Conservation (phyloP, 306 rosid genomes). For the Albizia julibrissin region DNA sequence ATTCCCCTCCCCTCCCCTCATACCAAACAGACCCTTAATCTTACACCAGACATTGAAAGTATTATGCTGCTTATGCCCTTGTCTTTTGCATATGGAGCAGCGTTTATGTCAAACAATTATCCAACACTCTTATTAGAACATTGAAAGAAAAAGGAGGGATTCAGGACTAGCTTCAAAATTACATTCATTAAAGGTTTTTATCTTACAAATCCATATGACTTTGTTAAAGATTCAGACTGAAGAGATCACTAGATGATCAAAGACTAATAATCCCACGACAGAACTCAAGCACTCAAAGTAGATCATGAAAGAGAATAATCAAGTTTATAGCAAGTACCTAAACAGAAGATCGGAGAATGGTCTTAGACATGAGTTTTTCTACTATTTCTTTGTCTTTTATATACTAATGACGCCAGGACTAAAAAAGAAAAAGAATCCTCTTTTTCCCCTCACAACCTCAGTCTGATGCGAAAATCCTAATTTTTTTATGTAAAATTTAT, state of each 20-base stretch:
- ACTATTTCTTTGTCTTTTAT: background rate
- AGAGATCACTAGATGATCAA: background rate
- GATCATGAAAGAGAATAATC: constrained; percentile 15
- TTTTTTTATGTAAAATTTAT: background rate
- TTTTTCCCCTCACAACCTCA: constrained; percentile 2
- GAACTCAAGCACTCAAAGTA: constrained; percentile 16
- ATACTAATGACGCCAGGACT: background rate
- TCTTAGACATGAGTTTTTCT: background rate
- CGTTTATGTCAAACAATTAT: background rate
- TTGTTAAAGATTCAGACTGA: constrained; percentile 10
- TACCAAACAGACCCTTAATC: too few relatives aligned
- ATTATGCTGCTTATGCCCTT: background rate
- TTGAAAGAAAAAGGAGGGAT: background rate
- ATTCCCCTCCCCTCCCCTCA: too few relatives aligned
- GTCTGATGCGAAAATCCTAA: constrained; percentile 11
- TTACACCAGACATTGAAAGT: constrained; percentile 4
- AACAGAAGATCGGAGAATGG: constrained; percentile 2
- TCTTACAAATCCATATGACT: constrained; percentile 2
- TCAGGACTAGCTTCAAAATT: background rate
- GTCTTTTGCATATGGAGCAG: background rate
- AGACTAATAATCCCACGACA: background rate
- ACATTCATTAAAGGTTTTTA: background rate
- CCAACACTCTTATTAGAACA: background rate
- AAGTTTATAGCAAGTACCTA: background rate
- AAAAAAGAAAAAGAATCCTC: background rate